Percentiles rank a stretch among this genome's conserved stretches.
Evolutionary conservation across 2,329 filamentous ascomycete genomes (phyloP).

Genomic region (Elsinoe perseae): DNA sequence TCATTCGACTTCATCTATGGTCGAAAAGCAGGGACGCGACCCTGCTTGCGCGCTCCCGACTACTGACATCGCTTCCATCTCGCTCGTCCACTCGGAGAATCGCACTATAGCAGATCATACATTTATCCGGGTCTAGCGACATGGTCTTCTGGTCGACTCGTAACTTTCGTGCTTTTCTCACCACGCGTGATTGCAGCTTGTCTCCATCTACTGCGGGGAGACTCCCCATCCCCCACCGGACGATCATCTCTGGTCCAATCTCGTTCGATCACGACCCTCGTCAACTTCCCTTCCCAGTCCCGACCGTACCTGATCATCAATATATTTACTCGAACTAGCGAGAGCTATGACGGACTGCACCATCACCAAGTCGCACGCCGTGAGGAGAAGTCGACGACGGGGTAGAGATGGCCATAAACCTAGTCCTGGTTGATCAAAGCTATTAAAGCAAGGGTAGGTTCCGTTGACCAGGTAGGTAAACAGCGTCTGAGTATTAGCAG

Average conservation of each 20-base stretch:
- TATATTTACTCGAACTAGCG: not conserved
- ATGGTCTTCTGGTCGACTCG: not conserved
- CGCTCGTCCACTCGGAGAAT: not conserved
- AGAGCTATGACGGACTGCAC: constrained; percentile 11
- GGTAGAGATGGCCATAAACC: not conserved
- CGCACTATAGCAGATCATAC: not conserved
- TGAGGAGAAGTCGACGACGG: constrained; percentile 8
- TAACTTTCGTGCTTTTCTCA: not conserved
- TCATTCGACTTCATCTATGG: not conserved
- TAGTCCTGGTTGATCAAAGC: not conserved
- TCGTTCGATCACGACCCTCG: not conserved
- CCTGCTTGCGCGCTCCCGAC: not conserved
- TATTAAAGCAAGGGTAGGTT: constrained; percentile 1
- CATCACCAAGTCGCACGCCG: constrained; percentile 7
- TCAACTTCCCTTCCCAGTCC: constrained; percentile 12
- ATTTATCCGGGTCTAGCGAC: constrained; percentile 9
- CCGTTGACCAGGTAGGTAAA: not conserved
- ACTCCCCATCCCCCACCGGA: constrained; percentile 1
- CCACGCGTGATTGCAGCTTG: not conserved
- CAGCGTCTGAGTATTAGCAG: not conserved
- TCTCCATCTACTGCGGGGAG: constrained; percentile 1
- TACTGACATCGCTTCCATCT: not conserved
- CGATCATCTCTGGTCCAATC: not conserved
- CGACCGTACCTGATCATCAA: constrained; percentile 12
- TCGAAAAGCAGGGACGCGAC: not conserved